Percentiles rank a stretch among this genome's conserved stretches.
phyloP scores from a whole-genome alignment of 1,139 yeast species.

The Ogataea hybrid region DNA sequence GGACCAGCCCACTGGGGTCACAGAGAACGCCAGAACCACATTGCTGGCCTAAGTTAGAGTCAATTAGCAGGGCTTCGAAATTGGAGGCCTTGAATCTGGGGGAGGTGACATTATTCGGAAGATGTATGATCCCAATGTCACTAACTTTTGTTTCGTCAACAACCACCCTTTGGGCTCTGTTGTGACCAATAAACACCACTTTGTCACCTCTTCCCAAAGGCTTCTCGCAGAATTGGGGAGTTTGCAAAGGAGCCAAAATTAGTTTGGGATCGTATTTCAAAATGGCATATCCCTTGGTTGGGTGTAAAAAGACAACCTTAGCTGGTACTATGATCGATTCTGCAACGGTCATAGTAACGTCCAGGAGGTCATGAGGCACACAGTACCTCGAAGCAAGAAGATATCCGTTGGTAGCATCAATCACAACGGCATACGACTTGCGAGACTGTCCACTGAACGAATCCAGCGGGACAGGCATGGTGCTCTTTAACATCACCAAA shows the following conservation, averaged over 20 bases:
- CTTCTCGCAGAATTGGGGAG: slow-evolving; percentile 59
- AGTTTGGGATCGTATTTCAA: slow-evolving; percentile 77
- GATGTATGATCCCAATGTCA: slow-evolving; percentile 69
- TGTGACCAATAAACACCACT: slow-evolving; percentile 76
- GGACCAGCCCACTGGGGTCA: slow-evolving; percentile 73
- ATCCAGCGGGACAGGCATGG: slow-evolving; percentile 69
- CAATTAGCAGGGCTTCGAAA: slow-evolving; percentile 73
- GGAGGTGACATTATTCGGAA: slow-evolving; percentile 64
- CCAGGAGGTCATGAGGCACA: slow-evolving; percentile 85
- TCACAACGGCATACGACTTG: slow-evolving; percentile 72
- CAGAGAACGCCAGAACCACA: slow-evolving; percentile 77
- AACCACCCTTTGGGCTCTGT: slow-evolving; percentile 65
- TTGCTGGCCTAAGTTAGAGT: slow-evolving; percentile 67
- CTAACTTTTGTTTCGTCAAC: slow-evolving; percentile 76
- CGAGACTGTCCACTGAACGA: slow-evolving; percentile 64
- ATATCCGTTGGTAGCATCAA: slow-evolving; percentile 78
- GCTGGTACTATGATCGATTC: slow-evolving; percentile 84
- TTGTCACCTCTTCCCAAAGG: slow-evolving; percentile 76
- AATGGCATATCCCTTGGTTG: slow-evolving; percentile 83
- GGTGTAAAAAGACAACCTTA: slow-evolving; percentile 81
- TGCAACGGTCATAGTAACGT: slow-evolving; percentile 75
- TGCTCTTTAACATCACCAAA: slow-evolving; percentile 67
- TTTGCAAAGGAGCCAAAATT: slow-evolving; percentile 57
- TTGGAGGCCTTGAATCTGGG: slow-evolving; percentile 89
- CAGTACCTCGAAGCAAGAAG: slow-evolving; percentile 75